Evolutionary conservation across 108 stramenopile genomes (phyloP), one percentile per base, ranked within the genome.

Genomic region (Cyclotella distinguenda): DNA sequence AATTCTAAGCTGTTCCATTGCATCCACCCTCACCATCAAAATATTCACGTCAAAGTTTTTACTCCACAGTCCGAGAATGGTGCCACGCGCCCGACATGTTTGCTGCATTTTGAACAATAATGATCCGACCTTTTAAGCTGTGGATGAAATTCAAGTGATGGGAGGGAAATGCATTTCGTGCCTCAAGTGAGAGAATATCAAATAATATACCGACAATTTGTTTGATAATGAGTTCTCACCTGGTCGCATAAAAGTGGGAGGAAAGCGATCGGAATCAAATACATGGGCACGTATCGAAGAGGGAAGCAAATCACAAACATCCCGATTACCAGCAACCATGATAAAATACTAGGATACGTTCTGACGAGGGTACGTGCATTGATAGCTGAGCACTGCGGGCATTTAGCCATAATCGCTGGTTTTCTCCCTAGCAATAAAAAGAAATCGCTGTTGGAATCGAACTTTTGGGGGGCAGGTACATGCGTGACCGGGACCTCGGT

Each of bases 81-180:
- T 16, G 43, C 33, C 2, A 62, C 47, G 5, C 31, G 19, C 6
- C 61, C 61, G 6, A 62, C 47, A 19, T 34, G 12, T 34, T 48
- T 15, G 27, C 26, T 62, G 32, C 61, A 62, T 47, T 47, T 62
- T 1, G 61, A 48, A 48, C 61, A 62, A 22, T 46, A 62, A 38
- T 62, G 61, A 48, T 62, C 61, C 12, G 61, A 62, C 35, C 46
- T 32, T 48, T 62, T 62, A 2, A 62, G 61, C 61, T 62, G 44
- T 18, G 15, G 9, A 1, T 5, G 25, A 19, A 48, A 48, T 48
- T 48, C 2, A 22, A 21, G 1, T 23, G 10, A 22, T 18, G 25
- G 7, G 16, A 22, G 25, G 25, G 25, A 21, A 11, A 21, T 3
- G 12, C n/a, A 23, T 3, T 1, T 27, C 39, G 13, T 30, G 8